Evolutionary conservation across 192 early-diverging fungal genomes (phyloP), one percentile per base, ranked within the genome.

Genomic region (Fimicolochytrium jonesii): DNA sequence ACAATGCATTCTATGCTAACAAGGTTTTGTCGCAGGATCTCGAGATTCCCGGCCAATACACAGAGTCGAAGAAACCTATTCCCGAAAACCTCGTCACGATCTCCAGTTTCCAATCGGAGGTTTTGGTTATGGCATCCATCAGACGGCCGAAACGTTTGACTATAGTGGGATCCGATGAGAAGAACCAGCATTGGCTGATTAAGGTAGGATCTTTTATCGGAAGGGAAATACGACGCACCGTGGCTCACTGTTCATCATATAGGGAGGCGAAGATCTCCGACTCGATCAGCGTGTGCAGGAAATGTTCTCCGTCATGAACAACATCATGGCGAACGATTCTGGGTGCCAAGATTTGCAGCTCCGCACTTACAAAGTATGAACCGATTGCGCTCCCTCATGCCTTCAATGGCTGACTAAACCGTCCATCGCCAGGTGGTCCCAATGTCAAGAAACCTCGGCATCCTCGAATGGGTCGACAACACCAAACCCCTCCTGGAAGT

Each of bases 201-300:
- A 91, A 91, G 77, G 87, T 86, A 80, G 44, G n/a, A n/a, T n/a
- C n/a, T n/a, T n/a, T n/a, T n/a, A n/a, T n/a, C n/a, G n/a, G 33
- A 32, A 11, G 45, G 7, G 23, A 3, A 43, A 43, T n/a, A 3
- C 52, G 42, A 34, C 6, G 10, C 17, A 63, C 13, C 13, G 28
- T 17, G 7, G 1, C 39, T 13, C 34, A 11, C 10, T 17, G 17
- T 39, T 39, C 37, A 11, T 39, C 37, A 9, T 39, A 32, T 29
- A 88, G 85, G 90, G 88, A 26, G 90, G 90, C n/a, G 90, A 91
- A 58, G 90, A 91, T 67, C 67, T 91, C 28, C 70, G 90, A 22
- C 63, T 90, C 1, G 90, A 91, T 66, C 90, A 91, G 52, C 73
- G 90, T 55, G 80, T 91, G 28, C 74, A 90, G 47, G 90, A 90